phyloP scores from a whole-genome alignment of 176 grass and related monocot genomes.

The Puya raimondii region DNA sequence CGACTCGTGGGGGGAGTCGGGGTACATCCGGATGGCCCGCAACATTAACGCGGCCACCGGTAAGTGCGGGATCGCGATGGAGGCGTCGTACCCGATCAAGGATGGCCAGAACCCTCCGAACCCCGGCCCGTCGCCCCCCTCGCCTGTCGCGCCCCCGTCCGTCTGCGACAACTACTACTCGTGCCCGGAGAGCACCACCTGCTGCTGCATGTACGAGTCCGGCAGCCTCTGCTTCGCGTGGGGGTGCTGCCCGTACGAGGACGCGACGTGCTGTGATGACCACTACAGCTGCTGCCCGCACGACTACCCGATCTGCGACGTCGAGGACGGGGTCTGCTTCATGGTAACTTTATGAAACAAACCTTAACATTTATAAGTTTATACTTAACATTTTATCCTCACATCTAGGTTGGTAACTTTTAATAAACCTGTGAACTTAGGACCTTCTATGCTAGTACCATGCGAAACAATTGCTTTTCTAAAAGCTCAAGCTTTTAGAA shows the following conservation, averaged over 20 bases:
- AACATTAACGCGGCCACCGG: conserved; percentile 48
- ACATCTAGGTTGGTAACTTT: too few species aligned
- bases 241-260: conserved; percentile 91
- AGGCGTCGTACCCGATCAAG: conserved; percentile 74
- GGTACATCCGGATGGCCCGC: conserved; percentile 78
- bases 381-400: background rate
- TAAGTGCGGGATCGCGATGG: conserved; percentile 70
- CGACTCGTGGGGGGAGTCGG: conserved; percentile 47
- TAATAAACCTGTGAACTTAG: background rate
- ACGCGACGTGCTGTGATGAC: conserved; percentile 75
- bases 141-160: conserved; percentile 22
- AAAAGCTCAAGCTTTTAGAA: too few species aligned
- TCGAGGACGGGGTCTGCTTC: conserved; percentile 48
- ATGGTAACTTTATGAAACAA: conserved; percentile 30
- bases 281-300: conserved; percentile 96
- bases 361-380: background rate
- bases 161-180: conserved; percentile 67
- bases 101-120: conserved; percentile 66
- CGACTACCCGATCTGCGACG: conserved; percentile 73
- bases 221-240: conserved; percentile 58
- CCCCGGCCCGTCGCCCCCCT: conserved; percentile 60
- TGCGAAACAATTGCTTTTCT: too few species aligned
- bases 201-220: conserved; percentile 75
- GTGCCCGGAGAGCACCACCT: conserved; percentile 56
- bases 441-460: background rate